phyloP scores from a whole-genome alignment of 257 asterid genomes.

The Schizonepeta tenuifolia region DNA sequence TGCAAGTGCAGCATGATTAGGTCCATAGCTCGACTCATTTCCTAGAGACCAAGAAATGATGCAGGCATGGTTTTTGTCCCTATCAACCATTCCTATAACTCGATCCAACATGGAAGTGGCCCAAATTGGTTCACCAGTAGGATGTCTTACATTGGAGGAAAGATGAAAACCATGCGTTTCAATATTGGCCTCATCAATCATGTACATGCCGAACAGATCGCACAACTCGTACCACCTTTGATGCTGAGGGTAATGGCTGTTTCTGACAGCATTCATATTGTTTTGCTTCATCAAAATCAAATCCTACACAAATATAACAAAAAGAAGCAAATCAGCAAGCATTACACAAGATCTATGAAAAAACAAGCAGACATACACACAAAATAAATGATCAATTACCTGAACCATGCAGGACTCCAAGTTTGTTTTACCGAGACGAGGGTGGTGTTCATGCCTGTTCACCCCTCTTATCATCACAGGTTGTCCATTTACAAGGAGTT shows the following conservation, averaged over 20 bases:
- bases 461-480: slow-evolving; percentile 95
- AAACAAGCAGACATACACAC: slow-evolving; percentile 24
- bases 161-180: slow-evolving; percentile 96
- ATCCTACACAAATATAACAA: slow-evolving; percentile 56
- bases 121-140: slow-evolving; percentile 81
- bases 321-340: background rate
- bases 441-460: slow-evolving; percentile 98
- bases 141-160: slow-evolving; percentile 69
- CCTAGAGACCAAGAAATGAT: slow-evolving; percentile 96
- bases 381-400: slow-evolving; percentile 50
- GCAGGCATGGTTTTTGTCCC: slow-evolving; percentile 97
- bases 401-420: slow-evolving; percentile 95
- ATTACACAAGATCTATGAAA: slow-evolving; percentile 14
- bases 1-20: slow-evolving; percentile 92
- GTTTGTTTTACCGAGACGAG: slow-evolving; percentile 95
- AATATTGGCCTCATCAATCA: slow-evolving; percentile 98
- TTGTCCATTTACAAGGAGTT: slow-evolving; percentile 89
- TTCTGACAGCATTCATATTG: slow-evolving; percentile 92
- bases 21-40: slow-evolving; percentile 93
- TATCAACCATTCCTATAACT: slow-evolving; percentile 94
- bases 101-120: slow-evolving; percentile 92
- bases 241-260: slow-evolving; percentile 98
- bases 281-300: slow-evolving; percentile 92
- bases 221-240: slow-evolving; percentile 96
- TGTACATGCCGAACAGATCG: slow-evolving; percentile 97